A percentile compares a stretch with the other conserved stretches of the same genome.
phyloP scores from a whole-genome alignment of 2,329 filamentous ascomycete species.

The Fusarium stilboides region DNA sequence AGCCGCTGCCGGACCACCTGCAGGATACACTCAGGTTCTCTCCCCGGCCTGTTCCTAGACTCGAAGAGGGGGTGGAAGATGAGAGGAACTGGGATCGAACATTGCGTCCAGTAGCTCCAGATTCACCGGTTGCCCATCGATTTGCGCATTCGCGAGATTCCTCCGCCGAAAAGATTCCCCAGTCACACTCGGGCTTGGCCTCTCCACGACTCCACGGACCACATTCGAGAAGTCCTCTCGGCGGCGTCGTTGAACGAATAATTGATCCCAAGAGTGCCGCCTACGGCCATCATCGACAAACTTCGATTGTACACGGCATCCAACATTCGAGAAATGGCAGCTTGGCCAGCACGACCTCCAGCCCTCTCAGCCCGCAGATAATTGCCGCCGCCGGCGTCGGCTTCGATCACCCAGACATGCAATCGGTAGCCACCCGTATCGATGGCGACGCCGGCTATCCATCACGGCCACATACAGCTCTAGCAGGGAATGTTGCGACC shows the following conservation, averaged over 20 bases:
- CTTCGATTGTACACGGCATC: slow-evolving; percentile 96
- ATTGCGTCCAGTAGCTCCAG: slow-evolving; percentile 62
- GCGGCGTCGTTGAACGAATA: slow-evolving; percentile 65
- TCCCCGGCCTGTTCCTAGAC: slow-evolving; percentile 64
- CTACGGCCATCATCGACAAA: slow-evolving; percentile 94
- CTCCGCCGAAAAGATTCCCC: slow-evolving; percentile 69
- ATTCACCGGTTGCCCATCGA: slow-evolving; percentile 58
- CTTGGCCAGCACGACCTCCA: slow-evolving; percentile 82
- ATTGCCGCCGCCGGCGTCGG: slow-evolving; percentile 78
- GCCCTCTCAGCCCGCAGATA: slow-evolving; percentile 89
- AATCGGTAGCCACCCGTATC: slow-evolving; percentile 60
- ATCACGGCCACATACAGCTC: slow-evolving; percentile 63
- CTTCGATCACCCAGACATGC: slow-evolving; percentile 68
- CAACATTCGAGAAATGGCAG: slow-evolving; percentile 95
- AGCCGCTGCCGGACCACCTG: slow-evolving; percentile 70
- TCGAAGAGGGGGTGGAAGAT: slow-evolving; percentile 69
- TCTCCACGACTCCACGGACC: slow-evolving; percentile 60
- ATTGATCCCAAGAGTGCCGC: slow-evolving; percentile 68
- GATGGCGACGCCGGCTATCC: slow-evolving; percentile 60
- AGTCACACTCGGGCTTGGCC: slow-evolving; percentile 49
- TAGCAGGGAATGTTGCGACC: slow-evolving; percentile 59
- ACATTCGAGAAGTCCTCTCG: slow-evolving; percentile 59
- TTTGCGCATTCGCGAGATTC: slow-evolving; percentile 71
- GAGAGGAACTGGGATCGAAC: slow-evolving; percentile 67
- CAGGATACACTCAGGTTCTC: slow-evolving; percentile 68